Percentiles rank a stretch among this genome's conserved stretches.
Evolutionary conservation across 768 basidiomycete species (phyloP).

Genomic region (Boletus sp.): DNA sequence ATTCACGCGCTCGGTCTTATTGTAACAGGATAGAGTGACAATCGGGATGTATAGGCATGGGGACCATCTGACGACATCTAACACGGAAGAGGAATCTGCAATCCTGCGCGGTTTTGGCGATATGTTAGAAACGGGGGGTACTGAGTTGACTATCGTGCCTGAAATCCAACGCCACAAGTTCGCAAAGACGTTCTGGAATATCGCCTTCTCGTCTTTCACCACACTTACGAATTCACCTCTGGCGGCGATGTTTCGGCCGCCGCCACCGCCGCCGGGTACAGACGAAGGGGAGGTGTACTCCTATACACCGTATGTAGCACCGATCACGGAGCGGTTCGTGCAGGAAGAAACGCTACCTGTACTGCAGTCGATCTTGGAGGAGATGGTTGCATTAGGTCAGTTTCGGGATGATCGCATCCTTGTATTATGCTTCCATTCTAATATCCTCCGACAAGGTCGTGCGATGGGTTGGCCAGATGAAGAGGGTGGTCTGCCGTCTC

Average conservation of each 20-base stretch:
- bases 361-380: slow-evolving; percentile 45
- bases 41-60: slow-evolving; percentile 56
- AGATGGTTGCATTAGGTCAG: slow-evolving; percentile 44
- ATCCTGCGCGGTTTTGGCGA: slow-evolving; percentile 45
- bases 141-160: slow-evolving; percentile 43
- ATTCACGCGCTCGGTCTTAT: background rate
- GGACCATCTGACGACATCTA: slow-evolving; percentile 38
- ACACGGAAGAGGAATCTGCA: slow-evolving; percentile 41
- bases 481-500: slow-evolving; percentile 46
- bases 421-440: background rate
- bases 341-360: slow-evolving; percentile 45
- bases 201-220: slow-evolving; percentile 50
- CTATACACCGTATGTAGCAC: slow-evolving; percentile 41
- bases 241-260: slow-evolving; percentile 50
- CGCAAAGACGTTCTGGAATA: slow-evolving; percentile 65
- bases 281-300: slow-evolving; percentile 26
- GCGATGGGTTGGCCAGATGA: slow-evolving; percentile 42
- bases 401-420: background rate
- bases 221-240: slow-evolving; percentile 50
- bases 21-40: slow-evolving; percentile 38
- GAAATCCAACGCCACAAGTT: slow-evolving; percentile 67
- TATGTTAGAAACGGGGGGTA: slow-evolving; percentile 49
- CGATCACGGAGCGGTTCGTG: slow-evolving; percentile 42
- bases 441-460: slow-evolving; percentile 11
- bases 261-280: slow-evolving; percentile 25